Evolutionary conservation across 805 yeast species (phyloP).

Genomic region (Brettanomyces naardenensis): DNA sequence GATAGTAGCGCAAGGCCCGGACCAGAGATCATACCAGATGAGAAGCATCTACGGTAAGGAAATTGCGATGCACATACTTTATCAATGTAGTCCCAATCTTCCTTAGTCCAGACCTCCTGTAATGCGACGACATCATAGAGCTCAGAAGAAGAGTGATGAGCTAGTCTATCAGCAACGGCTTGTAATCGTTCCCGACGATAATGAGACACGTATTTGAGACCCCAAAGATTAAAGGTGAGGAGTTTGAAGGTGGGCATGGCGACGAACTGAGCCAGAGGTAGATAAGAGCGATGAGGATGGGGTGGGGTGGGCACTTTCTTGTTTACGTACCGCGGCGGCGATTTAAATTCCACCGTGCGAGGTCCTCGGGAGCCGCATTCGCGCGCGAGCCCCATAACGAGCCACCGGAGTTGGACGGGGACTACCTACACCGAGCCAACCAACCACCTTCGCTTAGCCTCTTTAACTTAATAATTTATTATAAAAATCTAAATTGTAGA

Average conservation of each 20-base stretch:
- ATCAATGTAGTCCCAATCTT: constrained; percentile 69
- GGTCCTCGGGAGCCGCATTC: too few relatives aligned
- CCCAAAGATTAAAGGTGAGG: constrained; percentile 81
- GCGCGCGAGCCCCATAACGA: too few relatives aligned
- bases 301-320: too few relatives aligned
- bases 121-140: constrained; percentile 79
- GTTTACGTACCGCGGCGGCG: too few relatives aligned
- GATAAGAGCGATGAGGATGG: too few relatives aligned
- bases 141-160: constrained; percentile 23
- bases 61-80: constrained; percentile 34
- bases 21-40: constrained; percentile 81
- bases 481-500: too few relatives aligned
- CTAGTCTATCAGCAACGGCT: constrained; percentile 67
- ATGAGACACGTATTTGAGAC: constrained; percentile 78
- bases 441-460: too few relatives aligned
- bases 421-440: too few relatives aligned
- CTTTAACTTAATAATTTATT: too few relatives aligned
- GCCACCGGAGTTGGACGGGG: too few relatives aligned
- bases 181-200: constrained; percentile 51
- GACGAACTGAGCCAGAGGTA: too few relatives aligned
- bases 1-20: constrained; percentile 89
- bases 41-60: constrained; percentile 64
- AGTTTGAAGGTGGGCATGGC: constrained; percentile 32
- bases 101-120: constrained; percentile 91
- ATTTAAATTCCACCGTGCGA: too few relatives aligned